These are phyloP conservation scores for Fragilariopsis cylindrus DNA, from an alignment of 108 stramenopile species.

Conservation along the genomic window DNA sequence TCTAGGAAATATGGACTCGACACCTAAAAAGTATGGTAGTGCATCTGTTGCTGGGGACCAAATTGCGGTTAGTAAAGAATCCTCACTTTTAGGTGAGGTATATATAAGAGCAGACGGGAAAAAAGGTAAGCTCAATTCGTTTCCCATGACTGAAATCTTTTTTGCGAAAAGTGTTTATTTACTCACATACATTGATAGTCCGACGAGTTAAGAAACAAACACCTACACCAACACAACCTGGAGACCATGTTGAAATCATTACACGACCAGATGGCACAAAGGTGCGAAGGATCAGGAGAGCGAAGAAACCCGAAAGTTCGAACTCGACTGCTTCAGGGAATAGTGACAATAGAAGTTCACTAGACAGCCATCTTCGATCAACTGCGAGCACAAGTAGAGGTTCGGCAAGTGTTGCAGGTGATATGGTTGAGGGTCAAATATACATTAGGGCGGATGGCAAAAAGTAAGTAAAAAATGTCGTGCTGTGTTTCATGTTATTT, in stretches of 20 bases:
- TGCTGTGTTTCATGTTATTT: neutral
- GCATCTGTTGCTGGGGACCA: slow-evolving; percentile 49
- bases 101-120: slow-evolving; percentile 43
- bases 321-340: neutral
- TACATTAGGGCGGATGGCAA: slow-evolving; percentile 47
- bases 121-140: slow-evolving; percentile 17
- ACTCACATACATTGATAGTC: slow-evolving; percentile 30
- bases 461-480: slow-evolving; percentile 22
- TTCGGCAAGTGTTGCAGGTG: slow-evolving; percentile 44
- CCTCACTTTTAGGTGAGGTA: slow-evolving; percentile 36
- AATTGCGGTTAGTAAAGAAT: slow-evolving; percentile 31
- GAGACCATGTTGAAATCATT: slow-evolving; percentile 42
- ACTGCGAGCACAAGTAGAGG: slow-evolving; percentile 2
- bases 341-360: neutral
- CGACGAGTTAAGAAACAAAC: slow-evolving; percentile 39
- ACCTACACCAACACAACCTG: slow-evolving; percentile 21
- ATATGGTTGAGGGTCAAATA: slow-evolving; percentile 36
- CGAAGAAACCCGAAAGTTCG: slow-evolving; percentile 21
- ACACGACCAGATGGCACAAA: slow-evolving; percentile 39
- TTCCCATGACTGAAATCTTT: neutral
- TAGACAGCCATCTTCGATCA: slow-evolving; percentile 24
- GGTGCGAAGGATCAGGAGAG: slow-evolving; percentile 31
- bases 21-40: slow-evolving; percentile 28
- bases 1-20: slow-evolving; percentile 18
- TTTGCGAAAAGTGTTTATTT: neutral